Evolutionary conservation across 2,329 filamentous ascomycete genomes (phyloP).

Genomic region (Aspergillus udagawae): DNA sequence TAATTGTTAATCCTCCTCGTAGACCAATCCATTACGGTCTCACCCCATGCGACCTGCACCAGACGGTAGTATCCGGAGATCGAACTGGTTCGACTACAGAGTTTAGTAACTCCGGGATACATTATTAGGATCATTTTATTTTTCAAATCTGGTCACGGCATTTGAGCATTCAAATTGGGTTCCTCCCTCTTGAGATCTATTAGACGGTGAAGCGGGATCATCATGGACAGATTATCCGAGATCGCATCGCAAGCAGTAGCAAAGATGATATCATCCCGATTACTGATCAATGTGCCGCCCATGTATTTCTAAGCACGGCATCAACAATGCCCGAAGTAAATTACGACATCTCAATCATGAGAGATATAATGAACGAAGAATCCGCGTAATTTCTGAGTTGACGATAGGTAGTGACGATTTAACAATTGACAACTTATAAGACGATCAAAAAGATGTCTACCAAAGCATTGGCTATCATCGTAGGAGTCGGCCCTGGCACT

Average conservation of each 20-base stretch:
- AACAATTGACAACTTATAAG: no score
- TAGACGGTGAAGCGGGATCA: not conserved
- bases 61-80: no score
- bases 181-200: not conserved
- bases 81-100: no score
- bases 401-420: not conserved
- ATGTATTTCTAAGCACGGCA: constrained; percentile 15
- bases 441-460: constrained; percentile 23
- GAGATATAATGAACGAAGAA: not conserved
- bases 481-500: constrained; percentile 46
- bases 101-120: not conserved
- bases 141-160: not conserved
- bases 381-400: not conserved
- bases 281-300: not conserved
- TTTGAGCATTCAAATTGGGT: not conserved
- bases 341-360: constrained; percentile 10
- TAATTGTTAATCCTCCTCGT: no score
- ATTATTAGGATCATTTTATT: no score
- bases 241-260: not conserved
- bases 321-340: constrained; percentile 8
- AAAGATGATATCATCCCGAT: not conserved
- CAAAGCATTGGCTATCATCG: constrained; percentile 44
- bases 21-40: no score
- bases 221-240: not conserved
- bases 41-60: no score